Base-by-base conservation (phyloP, 2,329 filamentous ascomycete species). In the Cadophora gregata region DNA sequence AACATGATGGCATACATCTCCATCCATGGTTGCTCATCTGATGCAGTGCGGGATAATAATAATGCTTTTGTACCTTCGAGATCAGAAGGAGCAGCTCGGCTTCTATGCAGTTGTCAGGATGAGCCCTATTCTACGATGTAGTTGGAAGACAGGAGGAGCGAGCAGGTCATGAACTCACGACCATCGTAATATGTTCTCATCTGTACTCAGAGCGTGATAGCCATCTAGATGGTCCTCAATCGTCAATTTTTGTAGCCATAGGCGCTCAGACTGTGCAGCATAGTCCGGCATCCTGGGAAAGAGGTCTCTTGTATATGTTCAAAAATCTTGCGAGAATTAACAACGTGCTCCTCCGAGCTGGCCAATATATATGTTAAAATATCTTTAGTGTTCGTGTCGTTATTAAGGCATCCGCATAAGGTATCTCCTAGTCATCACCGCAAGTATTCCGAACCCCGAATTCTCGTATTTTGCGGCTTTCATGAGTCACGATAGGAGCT, bases 1-100 rank as follows among this genome's bases (percentile, higher is more conserved):
- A 73, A 61, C 8, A 73, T 19, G 45, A 74, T 71, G n/a, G 72
- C 73, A 36, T 69, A 74, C 7, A 66, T 66, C 25, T 70, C 68
- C n/a, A 66, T 68, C 61, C 66, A 68, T 12, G 71, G 69, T 3
- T 69, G 63, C 27, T 71, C 55, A 3, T 51, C 45, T 14, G 47
- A 67, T 7, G 63, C 61, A 1, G 63, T 53, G 19, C 63, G 47
- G 21, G 38, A 51, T 19, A 59, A 16, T 58, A 70, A 65, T 10
- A 33, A 53, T 31, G 53, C 56, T 56, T 60, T 69, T n/a, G 62
- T 65, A n/a, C 63, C 45, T 10, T 21, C 51, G 12, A 69, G 19
- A 16, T 38, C 33, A 9, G 31, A 8, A 53, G 59, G 29, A 29
- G 29, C 19, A 33, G 47, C 10, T 38, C 36, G 31, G 47, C 59